These are phyloP conservation scores for Globisporangium perplexum DNA, from an alignment of 352 stramenopile genomes.

Conservation along the genomic window DNA sequence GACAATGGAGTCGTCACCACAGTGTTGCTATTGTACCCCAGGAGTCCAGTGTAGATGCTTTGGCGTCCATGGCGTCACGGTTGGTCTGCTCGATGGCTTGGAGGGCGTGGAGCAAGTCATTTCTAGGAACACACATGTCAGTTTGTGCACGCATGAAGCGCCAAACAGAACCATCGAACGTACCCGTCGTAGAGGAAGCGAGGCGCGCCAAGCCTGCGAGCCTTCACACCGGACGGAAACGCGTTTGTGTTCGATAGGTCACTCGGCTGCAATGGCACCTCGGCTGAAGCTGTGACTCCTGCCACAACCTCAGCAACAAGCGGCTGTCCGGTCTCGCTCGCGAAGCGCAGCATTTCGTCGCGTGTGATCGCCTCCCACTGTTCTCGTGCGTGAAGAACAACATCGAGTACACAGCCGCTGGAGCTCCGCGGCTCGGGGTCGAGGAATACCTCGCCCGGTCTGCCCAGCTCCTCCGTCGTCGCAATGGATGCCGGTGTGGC, in stretches of 20 bases:
- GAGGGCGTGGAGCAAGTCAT: conserved; percentile 53
- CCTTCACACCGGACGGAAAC: background rate
- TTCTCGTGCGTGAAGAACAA: conserved; percentile 30
- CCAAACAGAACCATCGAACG: background rate
- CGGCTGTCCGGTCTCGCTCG: conserved; percentile 32
- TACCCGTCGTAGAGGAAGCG: conserved; percentile 73
- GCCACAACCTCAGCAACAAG: conserved; percentile 19
- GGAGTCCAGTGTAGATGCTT: conserved; percentile 8
- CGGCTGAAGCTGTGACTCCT: background rate
- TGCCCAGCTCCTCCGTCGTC: conserved; percentile 15
- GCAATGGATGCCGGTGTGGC: conserved; percentile 16
- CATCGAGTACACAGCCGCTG: conserved; percentile 34
- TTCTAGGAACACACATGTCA: conserved; percentile 17
- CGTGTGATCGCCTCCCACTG: conserved; percentile 63
- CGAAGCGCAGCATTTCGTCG: conserved; percentile 58
- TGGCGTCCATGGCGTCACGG: conserved; percentile 14
- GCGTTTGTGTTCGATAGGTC: background rate
- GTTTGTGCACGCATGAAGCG: background rate
- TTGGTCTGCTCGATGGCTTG: conserved; percentile 59
- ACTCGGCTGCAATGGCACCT: background rate
- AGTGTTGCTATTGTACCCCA: conserved; percentile 22
- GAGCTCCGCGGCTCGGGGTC: conserved; percentile 16
- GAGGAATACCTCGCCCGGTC: conserved; percentile 20
- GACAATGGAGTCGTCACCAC: background rate
- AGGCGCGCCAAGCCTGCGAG: conserved; percentile 5